A percentile compares a stretch with the other conserved stretches of the same genome.
Evolutionary conservation across 768 basidiomycete species (phyloP).

Genomic region (Phylloporus arenicola): DNA sequence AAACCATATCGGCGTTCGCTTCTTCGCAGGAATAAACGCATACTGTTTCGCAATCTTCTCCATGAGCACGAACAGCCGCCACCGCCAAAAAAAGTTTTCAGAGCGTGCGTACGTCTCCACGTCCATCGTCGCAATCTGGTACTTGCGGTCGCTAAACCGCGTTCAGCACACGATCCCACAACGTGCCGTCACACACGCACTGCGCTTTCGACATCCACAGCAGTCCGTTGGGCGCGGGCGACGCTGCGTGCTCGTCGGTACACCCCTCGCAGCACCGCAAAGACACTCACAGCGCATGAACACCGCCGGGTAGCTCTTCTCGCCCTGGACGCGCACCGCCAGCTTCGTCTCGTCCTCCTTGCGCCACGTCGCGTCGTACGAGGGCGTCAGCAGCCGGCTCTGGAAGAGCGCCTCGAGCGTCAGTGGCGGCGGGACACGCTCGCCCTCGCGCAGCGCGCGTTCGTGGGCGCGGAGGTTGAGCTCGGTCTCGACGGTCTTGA

Average conservation of each 20-base stretch:
- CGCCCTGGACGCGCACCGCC: constrained; percentile 39
- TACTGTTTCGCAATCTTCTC: constrained; percentile 38
- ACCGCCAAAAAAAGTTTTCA: constrained; percentile 48
- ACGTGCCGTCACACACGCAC: constrained; percentile 17
- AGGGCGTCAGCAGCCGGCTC: constrained; percentile 11
- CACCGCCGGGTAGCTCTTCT: constrained; percentile 35
- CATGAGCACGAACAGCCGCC: constrained; percentile 44
- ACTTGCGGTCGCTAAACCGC: constrained; percentile 37
- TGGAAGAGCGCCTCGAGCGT: constrained; percentile 35
- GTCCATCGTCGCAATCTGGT: constrained; percentile 44
- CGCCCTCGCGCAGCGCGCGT: constrained; percentile 19
- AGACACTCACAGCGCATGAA: constrained; percentile 37
- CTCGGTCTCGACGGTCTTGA: constrained; percentile 38
- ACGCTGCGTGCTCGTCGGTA: constrained; percentile 19
- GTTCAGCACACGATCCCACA: constrained; percentile 1
- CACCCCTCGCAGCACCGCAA: not conserved
- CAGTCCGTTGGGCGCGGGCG: constrained; percentile 27
- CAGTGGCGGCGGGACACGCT: constrained; percentile 21
- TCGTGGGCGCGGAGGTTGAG: constrained; percentile 37
- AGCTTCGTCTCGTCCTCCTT: constrained; percentile 24
- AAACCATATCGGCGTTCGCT: constrained; percentile 48
- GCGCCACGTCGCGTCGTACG: constrained; percentile 10
- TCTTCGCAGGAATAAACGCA: constrained; percentile 26
- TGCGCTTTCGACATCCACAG: constrained; percentile 26
- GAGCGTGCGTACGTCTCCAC: constrained; percentile 37